These are phyloP conservation scores for Akanthomyces dipterigenus DNA, from an alignment of 2,329 filamentous ascomycete genomes.

Conservation along the genomic window DNA sequence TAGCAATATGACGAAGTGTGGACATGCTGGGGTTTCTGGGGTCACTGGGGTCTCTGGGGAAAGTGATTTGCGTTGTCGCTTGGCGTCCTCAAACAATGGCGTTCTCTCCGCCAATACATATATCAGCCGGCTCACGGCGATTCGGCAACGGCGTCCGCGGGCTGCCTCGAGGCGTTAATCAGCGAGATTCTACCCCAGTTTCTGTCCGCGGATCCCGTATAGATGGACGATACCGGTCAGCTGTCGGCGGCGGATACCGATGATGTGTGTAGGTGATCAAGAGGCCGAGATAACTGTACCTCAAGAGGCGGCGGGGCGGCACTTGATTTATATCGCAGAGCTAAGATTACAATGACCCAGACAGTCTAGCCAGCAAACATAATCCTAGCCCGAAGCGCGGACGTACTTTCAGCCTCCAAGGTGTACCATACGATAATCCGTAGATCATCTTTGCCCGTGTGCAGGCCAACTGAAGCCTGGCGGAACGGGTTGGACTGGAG, in stretches of 20 bases:
- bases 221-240: not conserved
- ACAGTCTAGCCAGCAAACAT: not conserved
- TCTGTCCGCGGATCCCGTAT: slow-evolving; percentile 3
- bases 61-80: no score
- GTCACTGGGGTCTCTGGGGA: not conserved
- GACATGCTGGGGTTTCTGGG: not conserved
- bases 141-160: slow-evolving; percentile 1
- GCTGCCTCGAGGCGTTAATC: not conserved
- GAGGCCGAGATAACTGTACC: not conserved
- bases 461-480: not conserved
- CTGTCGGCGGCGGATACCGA: not conserved
- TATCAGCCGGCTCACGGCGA: not conserved
- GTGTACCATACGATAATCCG: not conserved
- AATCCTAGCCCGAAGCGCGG: not conserved
- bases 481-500: not conserved
- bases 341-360: not conserved
- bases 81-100: not conserved
- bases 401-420: not conserved
- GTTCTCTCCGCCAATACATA: slow-evolving; percentile 1
- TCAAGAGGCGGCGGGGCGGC: not conserved
- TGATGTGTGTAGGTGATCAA: not conserved
- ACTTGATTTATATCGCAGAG: not conserved
- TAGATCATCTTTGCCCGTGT: not conserved
- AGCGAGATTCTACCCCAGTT: not conserved
- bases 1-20: not conserved